Base-by-base conservation (phyloP, 306 rosid species). In the Pueraria montana region DNA sequence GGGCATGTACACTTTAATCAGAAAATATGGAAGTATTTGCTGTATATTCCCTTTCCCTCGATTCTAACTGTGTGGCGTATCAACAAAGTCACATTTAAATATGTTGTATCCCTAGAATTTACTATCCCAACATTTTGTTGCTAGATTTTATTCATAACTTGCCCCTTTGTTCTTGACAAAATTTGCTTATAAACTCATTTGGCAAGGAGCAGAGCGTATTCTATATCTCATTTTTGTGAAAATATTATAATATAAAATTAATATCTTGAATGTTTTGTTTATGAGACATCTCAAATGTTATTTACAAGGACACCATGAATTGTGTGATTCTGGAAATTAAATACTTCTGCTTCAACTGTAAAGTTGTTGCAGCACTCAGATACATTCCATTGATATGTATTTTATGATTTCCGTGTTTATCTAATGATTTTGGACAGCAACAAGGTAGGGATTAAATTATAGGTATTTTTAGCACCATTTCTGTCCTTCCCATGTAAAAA, bases 1-100 rank as follows among this genome's bases (percentile, higher is more conserved):
- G 46, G 61, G 50, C 84, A 70, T 68, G 66, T 17, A 36, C 13
- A 53, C 55, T 38, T 79, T 16, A 11, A 38, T 78, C 49, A 66
- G 45, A 78, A 50, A 65, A 78, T 9, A 23, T 21, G 34, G 14
- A 45, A 21, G 8, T 52, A 13, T 67, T 66, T 79, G 55, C 43
- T 66, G 13, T 52, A 34, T 13, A 21, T 52, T 36, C 21, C 58
- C 43, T 53, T 50, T 36, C 42, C 55, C 67, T 50, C 56, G 23
- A 17, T 18, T 68, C 43, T 10, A 17, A 55, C 4, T 23, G 7
- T 4, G 42, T 43, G 49, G 62, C 24, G 0, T 80, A 42, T 68
- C 34, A 52, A 53, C 26, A 11, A 17, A 79, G 11, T 79, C 45
- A 45, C 2, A 63, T 34, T 48, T 12, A 17, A 67, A 36, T 46